A percentile compares a stretch with the other conserved stretches of the same genome.
These are phyloP conservation scores for Rhizopus stolonifer DNA, from an alignment of 371 early-diverging fungal genomes.

Conservation along the genomic window DNA sequence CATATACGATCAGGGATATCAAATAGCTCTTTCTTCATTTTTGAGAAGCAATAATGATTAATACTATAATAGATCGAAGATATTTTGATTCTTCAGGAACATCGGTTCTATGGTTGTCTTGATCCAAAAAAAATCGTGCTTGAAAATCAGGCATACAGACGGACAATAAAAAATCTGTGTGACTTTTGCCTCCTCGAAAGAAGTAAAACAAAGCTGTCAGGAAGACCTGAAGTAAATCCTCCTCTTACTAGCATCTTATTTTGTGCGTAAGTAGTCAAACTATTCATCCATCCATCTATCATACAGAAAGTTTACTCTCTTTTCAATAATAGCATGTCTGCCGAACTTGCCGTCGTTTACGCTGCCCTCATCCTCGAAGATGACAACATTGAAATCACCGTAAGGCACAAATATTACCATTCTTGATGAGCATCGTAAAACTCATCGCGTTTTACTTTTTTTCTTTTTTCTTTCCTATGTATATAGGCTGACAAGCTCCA, in stretches of 20 bases:
- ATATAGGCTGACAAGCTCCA: slow-evolving; percentile 91
- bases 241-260: slow-evolving; percentile 26
- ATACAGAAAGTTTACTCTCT: background rate
- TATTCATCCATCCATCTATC: slow-evolving; percentile 28
- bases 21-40: too few species aligned
- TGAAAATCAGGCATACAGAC: background rate
- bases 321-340: slow-evolving; percentile 42
- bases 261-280: slow-evolving; percentile 23
- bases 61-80: too few species aligned
- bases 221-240: slow-evolving; percentile 16
- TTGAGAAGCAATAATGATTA: too few species aligned
- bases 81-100: too few species aligned
- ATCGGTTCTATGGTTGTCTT: too few species aligned
- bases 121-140: too few species aligned
- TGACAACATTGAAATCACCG: slow-evolving; percentile 94
- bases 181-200: background rate
- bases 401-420: slow-evolving; percentile 51
- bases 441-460: background rate
- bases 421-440: background rate
- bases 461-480: background rate
- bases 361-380: slow-evolving; percentile 98
- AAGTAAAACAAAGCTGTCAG: slow-evolving; percentile 1
- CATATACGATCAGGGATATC: too few species aligned
- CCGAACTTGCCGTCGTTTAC: slow-evolving; percentile 94
- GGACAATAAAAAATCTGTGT: background rate